Evolutionary conservation across 306 rosid genomes (phyloP).

Genomic region (Quercus engelmannii): DNA sequence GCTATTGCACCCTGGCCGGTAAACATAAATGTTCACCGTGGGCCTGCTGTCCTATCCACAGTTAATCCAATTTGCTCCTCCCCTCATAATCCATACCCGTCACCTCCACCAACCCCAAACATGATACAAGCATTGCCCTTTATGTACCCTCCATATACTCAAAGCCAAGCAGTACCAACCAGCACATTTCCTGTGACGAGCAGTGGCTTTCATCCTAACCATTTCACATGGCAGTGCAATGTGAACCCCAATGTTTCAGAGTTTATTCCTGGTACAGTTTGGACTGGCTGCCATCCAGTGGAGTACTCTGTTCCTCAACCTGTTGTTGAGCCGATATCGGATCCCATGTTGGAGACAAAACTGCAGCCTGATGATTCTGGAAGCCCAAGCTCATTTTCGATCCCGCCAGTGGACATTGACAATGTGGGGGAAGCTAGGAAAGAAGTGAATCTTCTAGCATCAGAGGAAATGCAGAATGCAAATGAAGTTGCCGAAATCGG

Average conservation of each 20-base stretch:
- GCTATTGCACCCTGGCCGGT: constrained; percentile 77
- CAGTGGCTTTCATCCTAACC: constrained; percentile 74
- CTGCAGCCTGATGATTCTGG: constrained; percentile 42
- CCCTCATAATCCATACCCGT: constrained; percentile 84
- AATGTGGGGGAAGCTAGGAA: constrained; percentile 44
- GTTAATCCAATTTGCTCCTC: constrained; percentile 78
- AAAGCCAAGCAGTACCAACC: constrained; percentile 75
- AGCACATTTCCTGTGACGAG: constrained; percentile 64
- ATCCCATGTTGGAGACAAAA: constrained; percentile 44
- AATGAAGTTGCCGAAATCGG: constrained; percentile 38
- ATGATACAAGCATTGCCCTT: constrained; percentile 89
- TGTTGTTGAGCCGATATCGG: constrained; percentile 55
- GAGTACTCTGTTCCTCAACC: constrained; percentile 74
- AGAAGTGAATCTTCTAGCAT: constrained; percentile 33
- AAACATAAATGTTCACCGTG: constrained; percentile 85
- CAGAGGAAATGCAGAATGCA: constrained; percentile 33
- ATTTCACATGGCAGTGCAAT: constrained; percentile 79
- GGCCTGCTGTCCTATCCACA: constrained; percentile 54
- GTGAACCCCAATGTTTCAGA: constrained; percentile 56
- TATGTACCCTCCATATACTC: constrained; percentile 73
- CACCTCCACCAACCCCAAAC: constrained; percentile 92
- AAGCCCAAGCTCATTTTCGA: constrained; percentile 34
- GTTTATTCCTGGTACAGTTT: constrained; percentile 63
- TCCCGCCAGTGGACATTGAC: constrained; percentile 49
- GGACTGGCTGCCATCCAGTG: constrained; percentile 81